Base-by-base conservation (phyloP, 2,329 filamentous ascomycete species). In the Byssochlamys sp. region DNA sequence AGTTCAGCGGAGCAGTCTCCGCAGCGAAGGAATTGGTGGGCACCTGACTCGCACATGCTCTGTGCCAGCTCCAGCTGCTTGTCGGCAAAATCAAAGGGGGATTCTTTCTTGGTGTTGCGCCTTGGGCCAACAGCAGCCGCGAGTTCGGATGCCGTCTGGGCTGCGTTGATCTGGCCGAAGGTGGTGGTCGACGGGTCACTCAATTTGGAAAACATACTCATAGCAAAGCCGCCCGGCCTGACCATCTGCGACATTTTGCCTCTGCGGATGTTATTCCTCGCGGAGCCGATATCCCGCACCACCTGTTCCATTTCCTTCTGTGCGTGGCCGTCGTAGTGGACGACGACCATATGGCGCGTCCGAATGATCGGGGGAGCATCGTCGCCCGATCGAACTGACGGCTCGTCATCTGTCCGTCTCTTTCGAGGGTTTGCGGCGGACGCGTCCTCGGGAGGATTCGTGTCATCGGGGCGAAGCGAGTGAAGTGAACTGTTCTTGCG, bases 311-410 rank as follows among this genome's bases (percentile, higher is more conserved):
- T 90, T 45, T 87, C 84, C 54, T 84, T 84, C 69, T 96, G 91
- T 2, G 95, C 86, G 60, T 90, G 86, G 63, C 88, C 89, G 69
- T 96, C 91, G 69, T 96, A 96, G 73, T 90, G 91, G n/a, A 96
- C 88, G 48, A 94, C 86, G 52, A 92, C 86, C 80, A 90, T 88
- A 58, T 81, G 86, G 62, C 87, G 83, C 2, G 84, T 85, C 56
- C 88, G 84, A 69, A 87, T 88, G 60, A 84, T 83, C n/a, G 65
- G 61, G 28, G 66, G 63, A 19, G 63, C 66, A 9, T 73, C 66
- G 6, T 57, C 29, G 29, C 29, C 63, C 1, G 71, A 72, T 10
- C 67, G 63, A 31, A 71, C 57, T 0, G 72, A 75, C 5, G 66
- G 61, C 12, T 61, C 64, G 25, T 71, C 66, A 49, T 72, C 70